These are phyloP conservation scores for Pulchroboletus neoregius DNA, from an alignment of 1,284 basidiomycete species.

Conservation along the genomic window DNA sequence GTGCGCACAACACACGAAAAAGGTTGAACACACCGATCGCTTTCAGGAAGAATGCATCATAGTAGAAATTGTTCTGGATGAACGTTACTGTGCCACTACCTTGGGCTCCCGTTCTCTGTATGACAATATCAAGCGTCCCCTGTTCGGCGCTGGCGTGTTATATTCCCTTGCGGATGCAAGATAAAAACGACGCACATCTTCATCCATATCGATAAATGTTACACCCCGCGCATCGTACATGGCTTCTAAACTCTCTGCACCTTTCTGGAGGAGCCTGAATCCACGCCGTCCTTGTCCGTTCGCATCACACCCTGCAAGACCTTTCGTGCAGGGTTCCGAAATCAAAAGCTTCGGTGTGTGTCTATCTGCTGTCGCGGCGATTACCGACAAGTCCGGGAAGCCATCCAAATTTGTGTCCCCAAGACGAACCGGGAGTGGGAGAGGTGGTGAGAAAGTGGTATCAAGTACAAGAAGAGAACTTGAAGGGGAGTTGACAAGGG, in stretches of 20 bases:
- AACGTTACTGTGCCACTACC: slow-evolving; percentile 69
- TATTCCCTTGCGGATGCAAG: background rate
- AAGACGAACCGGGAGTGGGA: slow-evolving; percentile 77
- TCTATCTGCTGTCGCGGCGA: slow-evolving; percentile 48
- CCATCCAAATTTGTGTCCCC: slow-evolving; percentile 96
- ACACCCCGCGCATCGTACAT: slow-evolving; percentile 79
- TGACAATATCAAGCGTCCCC: slow-evolving; percentile 91
- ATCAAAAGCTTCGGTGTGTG: slow-evolving; percentile 67
- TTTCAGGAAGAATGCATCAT: slow-evolving; percentile 98
- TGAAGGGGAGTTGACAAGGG: slow-evolving; percentile 49
- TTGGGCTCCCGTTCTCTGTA: slow-evolving; percentile 77
- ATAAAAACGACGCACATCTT: slow-evolving; percentile 68
- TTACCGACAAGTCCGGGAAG: slow-evolving; percentile 84
- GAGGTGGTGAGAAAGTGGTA: slow-evolving; percentile 52
- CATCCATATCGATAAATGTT: slow-evolving; percentile 90
- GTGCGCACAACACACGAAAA: background rate
- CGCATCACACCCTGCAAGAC: slow-evolving; percentile 51
- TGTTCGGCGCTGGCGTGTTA: slow-evolving; percentile 32
- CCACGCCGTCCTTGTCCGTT: slow-evolving; percentile 52
- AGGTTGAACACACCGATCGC: slow-evolving; percentile 64
- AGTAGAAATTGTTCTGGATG: slow-evolving; percentile 97
- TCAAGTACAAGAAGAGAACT: slow-evolving; percentile 66
- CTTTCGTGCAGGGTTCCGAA: slow-evolving; percentile 66
- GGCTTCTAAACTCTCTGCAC: slow-evolving; percentile 57
- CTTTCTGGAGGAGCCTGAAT: slow-evolving; percentile 59